Evolutionary conservation across 2,329 filamentous ascomycete genomes (phyloP).

Genomic region (Pestalotiopsis sp.): DNA sequence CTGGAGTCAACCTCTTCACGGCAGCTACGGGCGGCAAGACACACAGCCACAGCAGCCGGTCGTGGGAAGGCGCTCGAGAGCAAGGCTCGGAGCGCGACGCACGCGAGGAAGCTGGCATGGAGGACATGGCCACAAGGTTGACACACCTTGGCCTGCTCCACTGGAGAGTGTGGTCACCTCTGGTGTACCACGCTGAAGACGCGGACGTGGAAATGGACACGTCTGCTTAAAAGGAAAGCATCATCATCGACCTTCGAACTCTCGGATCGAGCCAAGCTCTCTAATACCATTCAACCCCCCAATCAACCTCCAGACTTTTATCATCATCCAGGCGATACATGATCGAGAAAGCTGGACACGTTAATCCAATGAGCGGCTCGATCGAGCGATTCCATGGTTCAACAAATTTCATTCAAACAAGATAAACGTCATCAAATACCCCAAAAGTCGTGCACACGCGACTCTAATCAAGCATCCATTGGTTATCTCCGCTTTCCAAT

Average conservation of each 20-base stretch:
- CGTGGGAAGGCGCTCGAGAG: no score
- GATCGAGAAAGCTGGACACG: slow-evolving; percentile 6
- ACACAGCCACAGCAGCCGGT: slow-evolving; percentile 28
- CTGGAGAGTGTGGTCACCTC: slow-evolving; percentile 83
- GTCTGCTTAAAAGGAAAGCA: not conserved
- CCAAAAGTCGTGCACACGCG: not conserved
- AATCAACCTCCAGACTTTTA: slow-evolving; percentile 1
- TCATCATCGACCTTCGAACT: not conserved
- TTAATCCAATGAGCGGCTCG: slow-evolving; percentile 5
- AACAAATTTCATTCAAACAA: not conserved
- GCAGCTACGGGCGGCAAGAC: slow-evolving; percentile 55
- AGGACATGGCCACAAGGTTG: slow-evolving; percentile 74
- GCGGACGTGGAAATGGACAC: slow-evolving; percentile 23
- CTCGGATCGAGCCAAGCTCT: slow-evolving; percentile 1
- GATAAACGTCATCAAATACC: slow-evolving; percentile 7
- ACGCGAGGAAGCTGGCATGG: slow-evolving; percentile 56
- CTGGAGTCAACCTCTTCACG: slow-evolving; percentile 56
- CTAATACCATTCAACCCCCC: slow-evolving; percentile 1
- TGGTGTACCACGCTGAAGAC: slow-evolving; percentile 65
- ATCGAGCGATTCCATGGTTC: not conserved
- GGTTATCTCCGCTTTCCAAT: slow-evolving; percentile 1
- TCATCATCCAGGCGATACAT: slow-evolving; percentile 11
- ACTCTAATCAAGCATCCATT: slow-evolving; percentile 10
- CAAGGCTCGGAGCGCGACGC: slow-evolving; percentile 36
- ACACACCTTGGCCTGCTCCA: slow-evolving; percentile 85